These are phyloP conservation scores for Fraxinus latifolia DNA, from an alignment of 305 asterid species.

Conservation along the genomic window DNA sequence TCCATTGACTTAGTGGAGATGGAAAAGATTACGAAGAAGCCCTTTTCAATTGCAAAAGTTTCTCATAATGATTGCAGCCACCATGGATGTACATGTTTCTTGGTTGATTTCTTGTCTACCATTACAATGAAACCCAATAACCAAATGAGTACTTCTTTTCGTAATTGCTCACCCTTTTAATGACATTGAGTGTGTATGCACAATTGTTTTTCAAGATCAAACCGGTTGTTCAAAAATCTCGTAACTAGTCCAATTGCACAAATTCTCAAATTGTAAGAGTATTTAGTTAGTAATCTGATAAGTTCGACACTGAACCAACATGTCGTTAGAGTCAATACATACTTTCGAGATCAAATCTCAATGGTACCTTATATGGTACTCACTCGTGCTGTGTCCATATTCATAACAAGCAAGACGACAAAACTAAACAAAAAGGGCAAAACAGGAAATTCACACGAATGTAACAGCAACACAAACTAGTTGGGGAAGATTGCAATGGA, in stretches of 20 bases:
- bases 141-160: not conserved
- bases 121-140: not conserved
- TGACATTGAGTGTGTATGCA: not conserved
- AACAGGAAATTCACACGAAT: not conserved
- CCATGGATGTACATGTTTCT: not conserved
- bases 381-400: not conserved
- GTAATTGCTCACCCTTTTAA: not conserved
- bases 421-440: not conserved
- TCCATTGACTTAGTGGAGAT: not conserved
- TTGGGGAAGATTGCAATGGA: not conserved
- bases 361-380: not conserved
- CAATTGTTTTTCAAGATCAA: not conserved
- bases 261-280: not conserved
- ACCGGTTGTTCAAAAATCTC: not conserved
- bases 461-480: not conserved
- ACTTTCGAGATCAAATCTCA: not conserved
- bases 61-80: not conserved
- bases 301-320: not conserved
- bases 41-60: not conserved
- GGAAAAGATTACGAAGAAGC: not conserved
- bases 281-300: not conserved
- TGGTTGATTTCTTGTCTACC: constrained; percentile 3
- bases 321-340: not conserved
- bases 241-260: not conserved
- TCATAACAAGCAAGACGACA: not conserved